Conservation (phyloP, 2,329 filamentous ascomycete genomes). For the Penicillium paneum region DNA sequence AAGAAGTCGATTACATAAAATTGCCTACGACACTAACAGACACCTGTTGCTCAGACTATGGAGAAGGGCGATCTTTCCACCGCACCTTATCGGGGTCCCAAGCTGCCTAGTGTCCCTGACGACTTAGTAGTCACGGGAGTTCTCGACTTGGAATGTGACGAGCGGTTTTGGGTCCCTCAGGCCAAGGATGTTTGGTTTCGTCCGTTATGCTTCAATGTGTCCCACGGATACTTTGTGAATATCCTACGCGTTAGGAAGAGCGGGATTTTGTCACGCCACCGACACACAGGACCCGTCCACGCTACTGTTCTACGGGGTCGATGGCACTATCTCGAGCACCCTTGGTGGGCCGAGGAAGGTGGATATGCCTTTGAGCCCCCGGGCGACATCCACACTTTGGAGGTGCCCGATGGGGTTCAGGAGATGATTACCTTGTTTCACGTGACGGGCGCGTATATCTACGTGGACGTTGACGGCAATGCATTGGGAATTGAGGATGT, state of each 20-base stretch:
- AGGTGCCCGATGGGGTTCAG: not conserved
- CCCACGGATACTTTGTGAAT: slow-evolving; percentile 34
- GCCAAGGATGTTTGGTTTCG: no score
- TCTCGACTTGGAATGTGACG: no score
- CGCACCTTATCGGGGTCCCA: no score
- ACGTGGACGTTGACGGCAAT: not conserved
- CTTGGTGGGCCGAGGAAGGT: not conserved
- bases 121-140: no score
- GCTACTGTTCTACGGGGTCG: not conserved
- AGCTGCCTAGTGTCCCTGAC: no score
- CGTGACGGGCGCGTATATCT: not conserved
- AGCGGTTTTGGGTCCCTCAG: no score
- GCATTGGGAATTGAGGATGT: slow-evolving; percentile 6
- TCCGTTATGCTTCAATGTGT: slow-evolving; percentile 21
- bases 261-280: slow-evolving; percentile 35
- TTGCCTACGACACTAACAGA: no score
- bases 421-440: not conserved
- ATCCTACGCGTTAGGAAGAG: slow-evolving; percentile 23
- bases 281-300: slow-evolving; percentile 14
- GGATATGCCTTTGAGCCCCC: not conserved
- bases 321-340: not conserved
- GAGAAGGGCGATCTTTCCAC: no score
- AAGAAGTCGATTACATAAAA: no score
- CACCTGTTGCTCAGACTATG: no score
- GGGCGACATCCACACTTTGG: not conserved